Evolutionary conservation across 1,284 basidiomycete genomes (phyloP).

Genomic region (Microstroma glucosiphilum): DNA sequence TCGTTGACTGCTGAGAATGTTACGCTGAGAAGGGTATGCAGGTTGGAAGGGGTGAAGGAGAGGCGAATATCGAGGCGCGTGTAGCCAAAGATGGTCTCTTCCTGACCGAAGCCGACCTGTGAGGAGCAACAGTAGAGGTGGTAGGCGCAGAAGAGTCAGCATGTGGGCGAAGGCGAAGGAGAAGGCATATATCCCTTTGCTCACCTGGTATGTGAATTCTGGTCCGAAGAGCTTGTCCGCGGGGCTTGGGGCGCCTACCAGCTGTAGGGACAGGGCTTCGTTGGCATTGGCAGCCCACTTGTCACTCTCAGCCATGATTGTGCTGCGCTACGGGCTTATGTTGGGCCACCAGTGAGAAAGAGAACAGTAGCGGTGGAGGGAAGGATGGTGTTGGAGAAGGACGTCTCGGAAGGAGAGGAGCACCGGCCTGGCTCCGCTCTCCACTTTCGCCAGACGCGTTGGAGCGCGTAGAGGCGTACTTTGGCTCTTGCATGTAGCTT

Average conservation of each 20-base stretch:
- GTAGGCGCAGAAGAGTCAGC: background rate
- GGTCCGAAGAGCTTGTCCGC: constrained; percentile 27
- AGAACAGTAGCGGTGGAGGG: too few species aligned
- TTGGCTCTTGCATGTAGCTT: too few species aligned
- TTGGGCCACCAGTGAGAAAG: too few species aligned
- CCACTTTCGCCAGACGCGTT: too few species aligned
- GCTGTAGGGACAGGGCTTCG: constrained; percentile 2
- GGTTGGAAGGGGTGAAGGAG: constrained; percentile 77
- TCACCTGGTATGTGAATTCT: constrained; percentile 35
- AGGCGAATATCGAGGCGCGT: constrained; percentile 61
- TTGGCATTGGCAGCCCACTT: constrained; percentile 8
- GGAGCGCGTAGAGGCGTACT: too few species aligned
- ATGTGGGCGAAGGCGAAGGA: background rate
- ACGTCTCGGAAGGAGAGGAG: too few species aligned
- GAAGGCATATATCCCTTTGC: background rate
- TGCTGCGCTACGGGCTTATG: too few species aligned
- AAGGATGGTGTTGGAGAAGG: too few species aligned
- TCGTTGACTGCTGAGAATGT: constrained; percentile 41
- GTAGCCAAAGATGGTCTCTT: constrained; percentile 95
- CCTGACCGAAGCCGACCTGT: constrained; percentile 66
- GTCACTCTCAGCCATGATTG: too few species aligned
- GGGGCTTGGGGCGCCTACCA: constrained; percentile 1
- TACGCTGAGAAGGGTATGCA: constrained; percentile 55
- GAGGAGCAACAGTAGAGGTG: constrained; percentile 53
- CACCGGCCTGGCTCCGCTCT: too few species aligned